Evolutionary conservation across 164 flowering plant genomes (phyloP).

Genomic region (Buxus sempervirens): DNA sequence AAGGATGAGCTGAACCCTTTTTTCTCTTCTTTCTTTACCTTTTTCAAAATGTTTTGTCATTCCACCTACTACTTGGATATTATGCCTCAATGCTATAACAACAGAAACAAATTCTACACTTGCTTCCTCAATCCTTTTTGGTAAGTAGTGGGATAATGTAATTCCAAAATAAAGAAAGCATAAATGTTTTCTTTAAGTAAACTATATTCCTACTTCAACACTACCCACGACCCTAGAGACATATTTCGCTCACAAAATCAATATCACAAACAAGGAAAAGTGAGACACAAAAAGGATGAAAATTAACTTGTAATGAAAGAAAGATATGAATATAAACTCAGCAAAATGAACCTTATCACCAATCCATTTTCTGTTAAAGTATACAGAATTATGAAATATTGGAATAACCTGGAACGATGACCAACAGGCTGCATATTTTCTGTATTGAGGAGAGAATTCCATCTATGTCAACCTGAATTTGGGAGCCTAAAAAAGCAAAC

Average conservation of each 20-base stretch:
- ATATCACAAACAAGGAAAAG: background rate
- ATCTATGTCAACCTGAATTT: conserved; percentile 33
- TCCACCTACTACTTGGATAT: no score
- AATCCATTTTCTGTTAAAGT: no score
- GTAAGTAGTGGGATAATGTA: background rate
- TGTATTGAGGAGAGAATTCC: conserved; percentile 35
- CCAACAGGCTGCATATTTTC: conserved; percentile 65
- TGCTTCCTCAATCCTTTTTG: no score
- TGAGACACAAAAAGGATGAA: background rate
- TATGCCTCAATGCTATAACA: no score
- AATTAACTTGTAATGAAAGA: background rate
- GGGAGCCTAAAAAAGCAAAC: conserved; percentile 38
- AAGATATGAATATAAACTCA: background rate
- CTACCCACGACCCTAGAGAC: background rate
- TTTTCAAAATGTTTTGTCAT: no score
- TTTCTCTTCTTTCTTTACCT: no score
- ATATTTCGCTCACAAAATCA: background rate
- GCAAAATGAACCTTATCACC: background rate
- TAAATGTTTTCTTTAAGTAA: background rate
- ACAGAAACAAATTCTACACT: no score
- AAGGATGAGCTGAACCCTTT: no score
- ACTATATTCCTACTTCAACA: background rate
- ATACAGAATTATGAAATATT: background rate
- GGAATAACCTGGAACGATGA: conserved; percentile 72
- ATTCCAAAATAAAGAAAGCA: no score